Evolutionary conservation across 2,329 filamentous ascomycete species (phyloP).

Genomic region (Stagonosporopsis cucurbitacearum): DNA sequence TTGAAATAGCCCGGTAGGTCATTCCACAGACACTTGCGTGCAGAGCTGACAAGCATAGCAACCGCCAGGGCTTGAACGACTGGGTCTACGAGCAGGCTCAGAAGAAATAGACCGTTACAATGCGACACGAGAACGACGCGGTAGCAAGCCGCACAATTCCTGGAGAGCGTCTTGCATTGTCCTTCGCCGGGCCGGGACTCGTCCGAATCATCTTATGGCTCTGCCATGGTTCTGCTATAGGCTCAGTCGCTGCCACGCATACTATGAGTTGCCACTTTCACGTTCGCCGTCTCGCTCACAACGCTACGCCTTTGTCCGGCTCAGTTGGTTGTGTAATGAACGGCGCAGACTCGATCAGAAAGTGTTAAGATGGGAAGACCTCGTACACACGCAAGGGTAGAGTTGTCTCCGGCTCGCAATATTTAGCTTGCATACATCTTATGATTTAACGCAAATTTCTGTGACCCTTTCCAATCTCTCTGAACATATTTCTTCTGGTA

Average conservation of each 20-base stretch:
- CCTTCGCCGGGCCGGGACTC: slow-evolving; percentile 6
- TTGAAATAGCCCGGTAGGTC: slow-evolving; percentile 73
- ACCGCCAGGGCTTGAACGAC: slow-evolving; percentile 88
- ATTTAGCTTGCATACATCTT: background rate
- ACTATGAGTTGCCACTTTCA: background rate
- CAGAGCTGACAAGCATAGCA: slow-evolving; percentile 57
- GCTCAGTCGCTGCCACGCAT: slow-evolving; percentile 1
- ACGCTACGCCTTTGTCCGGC: slow-evolving; percentile 7
- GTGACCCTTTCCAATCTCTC: background rate
- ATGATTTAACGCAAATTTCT: slow-evolving; percentile 11
- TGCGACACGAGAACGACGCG: background rate
- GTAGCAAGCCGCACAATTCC: background rate
- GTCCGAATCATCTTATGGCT: slow-evolving; percentile 1
- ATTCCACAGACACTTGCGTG: background rate
- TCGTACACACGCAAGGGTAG: background rate
- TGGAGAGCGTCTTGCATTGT: slow-evolving; percentile 9
- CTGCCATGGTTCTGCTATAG: slow-evolving; percentile 1
- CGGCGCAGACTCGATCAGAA: background rate
- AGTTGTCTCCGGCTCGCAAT: background rate
- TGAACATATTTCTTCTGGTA: background rate
- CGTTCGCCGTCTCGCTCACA: background rate
- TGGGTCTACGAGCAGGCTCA: slow-evolving; percentile 87
- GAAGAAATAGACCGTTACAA: slow-evolving; percentile 26
- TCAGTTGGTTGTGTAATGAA: background rate
- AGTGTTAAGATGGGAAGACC: background rate